Evolutionary conservation across 2,329 filamentous ascomycete species (phyloP), one percentile per base, ranked within the genome.

Genomic region (Botrytis fragariae): DNA sequence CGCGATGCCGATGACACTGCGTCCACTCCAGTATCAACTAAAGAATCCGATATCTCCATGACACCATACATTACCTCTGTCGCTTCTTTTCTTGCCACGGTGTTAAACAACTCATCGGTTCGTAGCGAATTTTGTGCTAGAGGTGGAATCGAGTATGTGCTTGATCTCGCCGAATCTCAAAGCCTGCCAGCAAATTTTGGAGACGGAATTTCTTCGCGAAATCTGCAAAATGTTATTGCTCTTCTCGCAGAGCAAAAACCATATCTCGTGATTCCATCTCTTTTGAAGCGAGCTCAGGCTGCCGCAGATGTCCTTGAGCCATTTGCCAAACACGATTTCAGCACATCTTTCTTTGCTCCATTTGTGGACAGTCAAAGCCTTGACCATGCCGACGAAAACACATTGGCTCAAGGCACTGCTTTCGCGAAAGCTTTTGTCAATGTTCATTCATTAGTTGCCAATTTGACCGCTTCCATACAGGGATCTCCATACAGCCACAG

Each of bases 101-200:
- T 82, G 57, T 77, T 82, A 54, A 75, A 74, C 29, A 81, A 81
- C 65, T 74, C 77, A 4, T 75, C 79, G 9, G 76, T 80, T 37
- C 78, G 80, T 20, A 75, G 77, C 29, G 87, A 88, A 37, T 95
- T 98, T 79, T 90, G 96, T 75, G 89, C 92, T 72, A 87, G 88
- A 68, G 93, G 94, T 73, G 96, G 94, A 10, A 90, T 95, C 37
- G 94, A 98, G 81, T 86, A 92, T 69, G 86, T 98, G 32, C 86
- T 99, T 71, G 94, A 98, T 79, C 89, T 98, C 72, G 92, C 92
- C 59, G 93, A 92, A 71, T 89, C 95, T 44, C 92, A 94, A 8
- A 95, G 93, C 80, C 86, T 98, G 64, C 90, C 93, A 1, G 90
- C 90, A 77, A 88, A 93, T 79, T 91, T 93, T 79, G 87, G 90